Evolutionary conservation across 129 eudicot genomes (phyloP), one percentile per base, ranked within the genome.

Genomic region (Artemisia tridentata): DNA sequence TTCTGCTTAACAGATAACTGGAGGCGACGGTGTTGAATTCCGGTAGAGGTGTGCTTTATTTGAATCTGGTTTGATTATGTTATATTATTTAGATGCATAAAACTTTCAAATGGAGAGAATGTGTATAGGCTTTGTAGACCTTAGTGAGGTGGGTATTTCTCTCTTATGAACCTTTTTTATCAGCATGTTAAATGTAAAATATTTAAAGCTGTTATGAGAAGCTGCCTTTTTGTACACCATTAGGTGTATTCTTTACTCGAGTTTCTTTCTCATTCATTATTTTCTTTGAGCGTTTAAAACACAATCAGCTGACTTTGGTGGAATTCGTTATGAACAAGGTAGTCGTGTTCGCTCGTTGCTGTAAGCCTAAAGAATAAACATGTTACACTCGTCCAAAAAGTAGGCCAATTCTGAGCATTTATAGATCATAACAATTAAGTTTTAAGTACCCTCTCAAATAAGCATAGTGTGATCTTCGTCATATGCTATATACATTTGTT

Each of bases 1-100:
- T 72, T 78, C 61, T 71, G 51, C n/a, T 65, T 55, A 71, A 73
- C 67, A 63, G 48, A 59, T 27, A 73, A 74, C 43, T 34, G 23
- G 43, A 54, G 80, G 53, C n/a, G 43, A 60, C 21, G 66, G 65
- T 67, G 79, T 57, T 67, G 60, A 45, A 55, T 46, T 56, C 19
- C 7, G 13, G 46, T 56, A 58, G 54, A 67, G 75, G 70, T 29
- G 43, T 52, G 54, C 31, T 48, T 21, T 31, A 48, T 68, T 34
- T 6, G 21, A 17, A 49, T 13, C 16, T 18, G 70, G 55, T 65
- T 61, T 29, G 34, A 38, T 15, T 72, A 55, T 70, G 56, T 53
- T 47, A 38, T 47, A 27, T 47, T 27, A 29, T 75, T 45, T 75
- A 46, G 68, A 67, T 75, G 74, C 68, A 47, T 49, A 67, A 67